Base-by-base conservation (phyloP, 257 asterid genomes). In the Agastache rugosa region DNA sequence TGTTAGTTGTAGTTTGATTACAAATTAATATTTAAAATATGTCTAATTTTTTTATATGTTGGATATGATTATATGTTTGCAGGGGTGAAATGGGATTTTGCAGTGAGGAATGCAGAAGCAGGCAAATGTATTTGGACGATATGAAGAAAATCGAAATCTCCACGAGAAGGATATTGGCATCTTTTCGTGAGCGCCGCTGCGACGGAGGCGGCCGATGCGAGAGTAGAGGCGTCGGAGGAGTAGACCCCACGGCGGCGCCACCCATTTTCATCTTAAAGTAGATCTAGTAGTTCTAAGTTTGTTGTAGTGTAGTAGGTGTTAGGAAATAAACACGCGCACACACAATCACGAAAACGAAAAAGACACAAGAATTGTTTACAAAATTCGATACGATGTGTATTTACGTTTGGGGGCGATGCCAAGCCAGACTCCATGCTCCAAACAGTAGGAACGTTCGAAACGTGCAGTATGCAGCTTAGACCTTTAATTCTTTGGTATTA, bases 11-110 rank as follows among this genome's bases (percentile, higher is more conserved):
- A 25, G 0, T 42, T 42, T 15, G 19, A 14, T 50, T 50, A 10
- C 10, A 1, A 48, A 31, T 31, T 31, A 50, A 50, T 17, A 5
- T 16, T 16, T 16, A 0, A 50, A 50, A 6, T n/a, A 50, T n/a
- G 11, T 6, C 8, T n/a, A 6, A 50, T 45, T 3, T 14, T 45
- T 31, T 5, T 4, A 31, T 15, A 8, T 56, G 6, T 56, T 15
- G n/a, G n/a, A n/a, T n/a, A n/a, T n/a, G n/a, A n/a, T n/a, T n/a
- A n/a, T n/a, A 8, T 56, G 6, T 56, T 15, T 71, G 78, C 85
- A 89, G 90, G 84, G 91, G 96, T 8, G 87, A 87, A 69, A 48
- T 77, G 50, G 89, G 93, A 0, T 89, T 87, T 56, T 89, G 96
- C 81, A 90, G 87, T 15, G 80, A 41, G 65, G 75, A 72, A 44